Conservation (phyloP, 192 early-diverging fungal species). For the Coemansia sp. region DNA sequence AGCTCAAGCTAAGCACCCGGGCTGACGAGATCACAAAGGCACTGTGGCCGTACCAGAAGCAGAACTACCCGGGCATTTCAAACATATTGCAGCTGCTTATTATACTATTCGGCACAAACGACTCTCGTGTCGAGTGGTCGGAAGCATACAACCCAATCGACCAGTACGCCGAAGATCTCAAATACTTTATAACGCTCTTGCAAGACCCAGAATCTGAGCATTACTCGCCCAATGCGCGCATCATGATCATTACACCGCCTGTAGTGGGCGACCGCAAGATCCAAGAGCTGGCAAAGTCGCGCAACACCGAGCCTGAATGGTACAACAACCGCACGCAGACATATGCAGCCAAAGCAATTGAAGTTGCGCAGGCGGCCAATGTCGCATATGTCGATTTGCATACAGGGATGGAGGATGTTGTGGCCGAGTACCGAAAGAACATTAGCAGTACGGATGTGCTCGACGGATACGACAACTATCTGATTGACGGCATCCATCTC, state of each 20-base stretch:
- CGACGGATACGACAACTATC: constrained; percentile 42
- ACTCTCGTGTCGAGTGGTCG: constrained; percentile 57
- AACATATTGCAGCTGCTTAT: constrained; percentile 5
- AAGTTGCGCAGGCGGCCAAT: constrained; percentile 45
- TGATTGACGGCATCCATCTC: constrained; percentile 63
- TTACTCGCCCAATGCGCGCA: constrained; percentile 60
- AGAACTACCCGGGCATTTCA: not conserved
- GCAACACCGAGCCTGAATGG: constrained; percentile 1
- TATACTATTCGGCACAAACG: constrained; percentile 81
- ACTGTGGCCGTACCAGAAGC: constrained; percentile 1
- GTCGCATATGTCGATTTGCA: constrained; percentile 38
- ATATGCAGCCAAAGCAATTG: constrained; percentile 56
- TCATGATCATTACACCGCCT: constrained; percentile 74
- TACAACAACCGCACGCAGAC: constrained; percentile 39
- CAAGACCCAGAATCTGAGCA: constrained; percentile 53
- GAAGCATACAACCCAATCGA: constrained; percentile 64
- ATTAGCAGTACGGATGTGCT: not conserved
- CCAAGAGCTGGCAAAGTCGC: not conserved
- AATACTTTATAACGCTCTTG: constrained; percentile 58
- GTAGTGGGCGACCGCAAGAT: constrained; percentile 57
- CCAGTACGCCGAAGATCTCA: constrained; percentile 62
- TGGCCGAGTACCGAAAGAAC: constrained; percentile 1
- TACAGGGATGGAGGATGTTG: constrained; percentile 25
- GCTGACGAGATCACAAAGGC: not conserved
- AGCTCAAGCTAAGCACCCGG: not conserved